Percentiles rank a stretch among this genome's conserved stretches.
phyloP scores from a whole-genome alignment of 2,329 filamentous ascomycete species.

The Fusarium pseudonygamai region DNA sequence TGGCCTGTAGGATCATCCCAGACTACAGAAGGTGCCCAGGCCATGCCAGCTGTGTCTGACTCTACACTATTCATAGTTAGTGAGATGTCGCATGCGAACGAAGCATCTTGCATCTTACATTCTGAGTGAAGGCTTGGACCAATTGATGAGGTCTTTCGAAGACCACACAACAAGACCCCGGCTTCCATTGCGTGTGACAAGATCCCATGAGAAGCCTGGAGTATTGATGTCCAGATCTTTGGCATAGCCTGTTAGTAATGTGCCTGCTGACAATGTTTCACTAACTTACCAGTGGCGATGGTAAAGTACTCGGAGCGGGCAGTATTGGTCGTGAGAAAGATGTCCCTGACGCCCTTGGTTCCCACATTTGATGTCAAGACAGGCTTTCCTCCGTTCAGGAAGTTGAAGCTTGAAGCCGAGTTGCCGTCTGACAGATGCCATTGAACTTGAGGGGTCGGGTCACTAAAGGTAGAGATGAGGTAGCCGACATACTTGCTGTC shows the following conservation, averaged over 20 bases:
- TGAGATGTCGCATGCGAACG: rapidly evolving
- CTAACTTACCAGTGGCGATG: conserved; percentile 48
- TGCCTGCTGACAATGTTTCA: rapidly evolving
- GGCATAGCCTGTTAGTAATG: not conserved
- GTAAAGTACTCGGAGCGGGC: conserved; percentile 48
- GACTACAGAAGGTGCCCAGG: conserved; percentile 51
- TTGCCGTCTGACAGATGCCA: conserved; percentile 48
- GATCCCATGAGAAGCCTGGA: conserved; percentile 49
- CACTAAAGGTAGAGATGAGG: conserved; percentile 50
- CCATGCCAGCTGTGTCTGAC: conserved; percentile 48
- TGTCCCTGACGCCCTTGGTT: conserved; percentile 48
- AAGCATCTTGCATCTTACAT: not conserved
- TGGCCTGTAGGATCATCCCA: conserved; percentile 49
- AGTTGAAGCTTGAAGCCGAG: conserved; percentile 45
- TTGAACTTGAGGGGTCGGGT: conserved; percentile 46
- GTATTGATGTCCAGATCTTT: conserved; percentile 50
- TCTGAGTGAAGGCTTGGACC: conserved; percentile 43
- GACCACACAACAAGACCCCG: conserved; percentile 51
- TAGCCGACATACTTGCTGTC: conserved; percentile 42
- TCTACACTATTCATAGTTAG: conserved; percentile 43
- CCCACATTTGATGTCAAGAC: conserved; percentile 48
- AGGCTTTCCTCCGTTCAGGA: conserved; percentile 46
- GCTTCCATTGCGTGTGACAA: conserved; percentile 48
- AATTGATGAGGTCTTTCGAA: conserved; percentile 48
- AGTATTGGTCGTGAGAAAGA: conserved; percentile 48